Evolutionary conservation across 441 rosid species (phyloP).

Genomic region (Croton laevigatus): DNA sequence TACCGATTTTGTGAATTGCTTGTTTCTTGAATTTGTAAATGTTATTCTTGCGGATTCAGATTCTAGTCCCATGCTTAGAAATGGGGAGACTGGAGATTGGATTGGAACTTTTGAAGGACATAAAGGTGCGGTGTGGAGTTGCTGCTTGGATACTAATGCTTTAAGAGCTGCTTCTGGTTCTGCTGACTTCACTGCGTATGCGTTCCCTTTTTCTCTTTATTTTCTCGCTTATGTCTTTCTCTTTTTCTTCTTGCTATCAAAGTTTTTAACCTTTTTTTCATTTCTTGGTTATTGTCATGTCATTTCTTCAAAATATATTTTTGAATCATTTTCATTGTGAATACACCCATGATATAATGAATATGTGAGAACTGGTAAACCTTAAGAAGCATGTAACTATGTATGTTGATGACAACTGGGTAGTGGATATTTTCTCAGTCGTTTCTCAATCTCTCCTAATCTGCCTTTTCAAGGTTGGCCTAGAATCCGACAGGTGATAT

Average conservation of each 20-base stretch:
- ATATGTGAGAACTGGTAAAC: background rate
- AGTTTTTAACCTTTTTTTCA: background rate
- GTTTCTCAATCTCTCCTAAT: background rate
- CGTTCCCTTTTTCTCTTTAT: background rate
- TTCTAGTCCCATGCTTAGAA: conserved; percentile 89
- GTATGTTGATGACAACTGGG: background rate
- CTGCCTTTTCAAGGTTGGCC: background rate
- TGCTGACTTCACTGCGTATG: conserved; percentile 92
- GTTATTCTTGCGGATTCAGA: conserved; percentile 36
- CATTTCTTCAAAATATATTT: background rate
- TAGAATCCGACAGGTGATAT: background rate
- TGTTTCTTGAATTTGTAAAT: background rate
- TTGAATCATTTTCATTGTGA: background rate
- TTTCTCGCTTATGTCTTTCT: background rate
- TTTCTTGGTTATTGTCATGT: background rate
- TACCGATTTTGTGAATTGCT: background rate
- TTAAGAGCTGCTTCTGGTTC: conserved; percentile 90
- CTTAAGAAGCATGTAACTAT: background rate
- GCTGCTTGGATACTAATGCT: conserved; percentile 81
- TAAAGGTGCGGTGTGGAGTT: conserved; percentile 98
- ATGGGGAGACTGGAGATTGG: conserved; percentile 99
- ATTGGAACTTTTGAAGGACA: conserved; percentile 97
- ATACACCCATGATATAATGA: background rate
- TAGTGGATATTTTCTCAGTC: background rate
- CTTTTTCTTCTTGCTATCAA: background rate